Conservation (phyloP, 805 yeast species). For the Pichia gijzeniarum region DNA sequence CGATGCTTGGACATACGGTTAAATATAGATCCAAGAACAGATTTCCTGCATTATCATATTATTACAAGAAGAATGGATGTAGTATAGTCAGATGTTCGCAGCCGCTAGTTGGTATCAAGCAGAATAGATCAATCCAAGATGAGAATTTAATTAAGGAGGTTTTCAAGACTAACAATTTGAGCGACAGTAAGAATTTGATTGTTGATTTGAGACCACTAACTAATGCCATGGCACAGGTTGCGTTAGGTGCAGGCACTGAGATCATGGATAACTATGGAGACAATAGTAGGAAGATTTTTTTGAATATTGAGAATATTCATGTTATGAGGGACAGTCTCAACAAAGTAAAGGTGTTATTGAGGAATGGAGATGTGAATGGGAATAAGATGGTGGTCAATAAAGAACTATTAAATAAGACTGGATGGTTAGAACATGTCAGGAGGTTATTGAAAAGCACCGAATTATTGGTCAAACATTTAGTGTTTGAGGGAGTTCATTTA, state of each 20-base stretch:
- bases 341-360: conserved; percentile 54
- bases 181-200: conserved; percentile 44
- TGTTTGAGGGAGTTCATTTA: conserved; percentile 74
- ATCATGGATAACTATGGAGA: conserved; percentile 77
- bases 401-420: conserved; percentile 53
- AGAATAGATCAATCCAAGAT: conserved; percentile 84
- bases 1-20: conserved; percentile 74
- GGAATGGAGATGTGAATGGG: conserved; percentile 52
- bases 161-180: conserved; percentile 50
- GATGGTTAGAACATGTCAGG: conserved; percentile 73
- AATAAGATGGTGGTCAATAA: conserved; percentile 42
- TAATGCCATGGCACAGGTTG: conserved; percentile 94
- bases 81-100: conserved; percentile 87
- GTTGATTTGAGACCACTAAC: conserved; percentile 91
- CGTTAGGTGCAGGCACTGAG: conserved; percentile 97
- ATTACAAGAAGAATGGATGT: conserved; percentile 60
- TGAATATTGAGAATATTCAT: conserved; percentile 93
- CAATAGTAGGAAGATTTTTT: conserved; percentile 50
- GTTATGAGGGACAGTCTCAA: conserved; percentile 83
- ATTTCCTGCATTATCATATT: conserved; percentile 77
- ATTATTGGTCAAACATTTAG: conserved; percentile 72
- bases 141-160: conserved; percentile 74
- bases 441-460: conserved; percentile 70
- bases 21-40: conserved; percentile 81
- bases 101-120: conserved; percentile 87